Conservation (phyloP, 1,284 basidiomycete genomes). For the Pisolithus thermaeus region DNA sequence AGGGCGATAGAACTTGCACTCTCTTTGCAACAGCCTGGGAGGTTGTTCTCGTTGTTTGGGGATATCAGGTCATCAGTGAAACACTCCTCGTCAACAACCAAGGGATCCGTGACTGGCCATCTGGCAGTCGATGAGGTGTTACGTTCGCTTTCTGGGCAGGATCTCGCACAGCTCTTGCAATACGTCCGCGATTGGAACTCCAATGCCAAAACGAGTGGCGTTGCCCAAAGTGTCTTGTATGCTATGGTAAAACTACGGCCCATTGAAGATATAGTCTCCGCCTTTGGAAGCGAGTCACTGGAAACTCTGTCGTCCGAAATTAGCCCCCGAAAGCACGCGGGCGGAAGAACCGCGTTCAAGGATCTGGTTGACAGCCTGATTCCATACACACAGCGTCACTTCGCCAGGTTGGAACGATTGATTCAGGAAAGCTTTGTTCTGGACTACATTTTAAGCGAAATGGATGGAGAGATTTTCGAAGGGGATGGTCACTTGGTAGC, state of each 20-base stretch:
- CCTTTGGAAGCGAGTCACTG: conserved; percentile 48
- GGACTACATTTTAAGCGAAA: conserved; percentile 88
- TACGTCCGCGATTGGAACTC: conserved; percentile 95
- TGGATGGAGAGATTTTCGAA: conserved; percentile 75
- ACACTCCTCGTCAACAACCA: conserved; percentile 1
- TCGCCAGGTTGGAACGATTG: conserved; percentile 78
- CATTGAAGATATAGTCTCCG: conserved; percentile 68
- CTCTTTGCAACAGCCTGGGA: conserved; percentile 88
- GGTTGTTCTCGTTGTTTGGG: conserved; percentile 79
- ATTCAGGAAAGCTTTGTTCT: conserved; percentile 92
- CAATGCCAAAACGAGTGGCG: conserved; percentile 72
- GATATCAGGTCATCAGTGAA: conserved; percentile 42
- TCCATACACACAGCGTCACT: conserved; percentile 93
- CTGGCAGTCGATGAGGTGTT: conserved; percentile 79
- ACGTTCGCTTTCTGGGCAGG: conserved; percentile 59
- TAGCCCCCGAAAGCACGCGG: conserved; percentile 11
- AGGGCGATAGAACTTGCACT: conserved; percentile 89
- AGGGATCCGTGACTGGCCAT: conserved; percentile 55
- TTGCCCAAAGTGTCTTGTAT: conserved; percentile 85
- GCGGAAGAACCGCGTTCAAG: conserved; percentile 46
- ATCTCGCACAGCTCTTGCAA: conserved; percentile 77
- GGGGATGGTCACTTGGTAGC: conserved; percentile 42
- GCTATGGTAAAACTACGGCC: conserved; percentile 74
- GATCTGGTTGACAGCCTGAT: conserved; percentile 83
- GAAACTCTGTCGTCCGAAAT: conserved; percentile 7